Percentiles rank a stretch among this genome's conserved stretches.
phyloP scores from a whole-genome alignment of 2,329 filamentous ascomycete species.

The Monosporascus ibericus region DNA sequence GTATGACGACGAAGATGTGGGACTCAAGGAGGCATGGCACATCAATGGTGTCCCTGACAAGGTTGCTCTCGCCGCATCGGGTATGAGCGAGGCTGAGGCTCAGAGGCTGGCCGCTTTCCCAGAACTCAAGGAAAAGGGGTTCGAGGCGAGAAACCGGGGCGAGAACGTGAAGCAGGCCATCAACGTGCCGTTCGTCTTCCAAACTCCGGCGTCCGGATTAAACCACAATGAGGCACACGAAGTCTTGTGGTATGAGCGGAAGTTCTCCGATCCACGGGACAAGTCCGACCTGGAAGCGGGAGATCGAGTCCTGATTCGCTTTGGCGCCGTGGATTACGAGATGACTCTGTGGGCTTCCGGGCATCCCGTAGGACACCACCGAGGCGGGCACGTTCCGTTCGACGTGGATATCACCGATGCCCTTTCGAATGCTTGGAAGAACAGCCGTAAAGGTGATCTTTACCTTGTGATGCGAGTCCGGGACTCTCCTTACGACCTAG shows the following conservation, averaged over 20 bases:
- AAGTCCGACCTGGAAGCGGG: constrained; percentile 32
- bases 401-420: constrained; percentile 52
- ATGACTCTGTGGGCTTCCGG: constrained; percentile 53
- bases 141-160: constrained; percentile 25
- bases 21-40: constrained; percentile 48
- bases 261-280: constrained; percentile 42
- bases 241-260: constrained; percentile 60
- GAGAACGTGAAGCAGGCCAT: constrained; percentile 45
- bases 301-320: constrained; percentile 44
- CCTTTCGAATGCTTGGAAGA: constrained; percentile 19
- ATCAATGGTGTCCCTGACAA: constrained; percentile 40
- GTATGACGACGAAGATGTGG: constrained; percentile 59
- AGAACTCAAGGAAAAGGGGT: constrained; percentile 41
- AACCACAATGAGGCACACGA: constrained; percentile 57
- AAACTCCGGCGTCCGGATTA: constrained; percentile 57
- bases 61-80: constrained; percentile 22
- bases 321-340: constrained; percentile 58
- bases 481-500: constrained; percentile 58
- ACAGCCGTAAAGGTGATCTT: constrained; percentile 21
- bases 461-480: constrained; percentile 52
- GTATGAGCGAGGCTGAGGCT: constrained; percentile 30
- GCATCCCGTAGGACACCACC: constrained; percentile 44
- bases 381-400: constrained; percentile 54
- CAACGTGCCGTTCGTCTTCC: constrained; percentile 60
- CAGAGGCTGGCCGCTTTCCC: constrained; percentile 44